phyloP scores from a whole-genome alignment of 2,329 filamentous ascomycete species.

The Escovopsis sp. region DNA sequence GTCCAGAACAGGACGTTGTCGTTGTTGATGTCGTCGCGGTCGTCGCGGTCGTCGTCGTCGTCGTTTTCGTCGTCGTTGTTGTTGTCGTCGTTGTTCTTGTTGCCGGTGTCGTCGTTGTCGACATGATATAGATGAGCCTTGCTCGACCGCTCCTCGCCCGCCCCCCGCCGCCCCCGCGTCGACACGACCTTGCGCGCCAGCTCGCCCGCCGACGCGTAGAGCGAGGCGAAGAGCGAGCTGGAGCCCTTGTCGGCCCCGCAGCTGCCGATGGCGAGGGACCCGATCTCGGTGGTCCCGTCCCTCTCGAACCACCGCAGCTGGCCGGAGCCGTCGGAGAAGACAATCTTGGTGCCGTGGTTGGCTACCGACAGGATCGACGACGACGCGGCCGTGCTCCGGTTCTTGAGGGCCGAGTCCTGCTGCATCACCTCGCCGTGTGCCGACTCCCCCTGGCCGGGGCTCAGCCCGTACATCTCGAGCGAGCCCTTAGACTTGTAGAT shows the following conservation, averaged over 20 bases:
- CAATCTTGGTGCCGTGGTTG: constrained; percentile 67
- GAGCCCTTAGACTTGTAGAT: constrained; percentile 88
- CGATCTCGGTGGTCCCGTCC: constrained; percentile 53
- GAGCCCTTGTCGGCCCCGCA: constrained; percentile 29
- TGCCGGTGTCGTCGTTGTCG: constrained; percentile 21
- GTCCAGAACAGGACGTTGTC: constrained; percentile 79
- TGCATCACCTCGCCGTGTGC: constrained; percentile 12
- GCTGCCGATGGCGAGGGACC: constrained; percentile 39
- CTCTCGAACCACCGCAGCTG: constrained; percentile 83
- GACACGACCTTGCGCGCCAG: constrained; percentile 70
- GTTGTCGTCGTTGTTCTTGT: no score
- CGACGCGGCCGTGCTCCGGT: constrained; percentile 67
- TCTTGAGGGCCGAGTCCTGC: constrained; percentile 46
- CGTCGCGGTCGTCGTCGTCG: no score
- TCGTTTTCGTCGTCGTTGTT: no score
- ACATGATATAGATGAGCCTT: constrained; percentile 2
- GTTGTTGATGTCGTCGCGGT: no score
- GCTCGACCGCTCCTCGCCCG: no score
- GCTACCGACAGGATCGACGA: constrained; percentile 72
- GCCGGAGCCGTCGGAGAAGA: constrained; percentile 72
- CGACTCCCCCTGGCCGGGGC: constrained; percentile 12
- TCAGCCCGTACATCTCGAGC: constrained; percentile 68
- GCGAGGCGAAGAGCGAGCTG: constrained; percentile 35
- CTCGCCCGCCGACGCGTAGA: constrained; percentile 43
- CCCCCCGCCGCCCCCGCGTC: constrained; percentile 26